A percentile compares a stretch with the other conserved stretches of the same genome.
Conservation (phyloP, 257 asterid genomes). For the Lycium ferocissimum region DNA sequence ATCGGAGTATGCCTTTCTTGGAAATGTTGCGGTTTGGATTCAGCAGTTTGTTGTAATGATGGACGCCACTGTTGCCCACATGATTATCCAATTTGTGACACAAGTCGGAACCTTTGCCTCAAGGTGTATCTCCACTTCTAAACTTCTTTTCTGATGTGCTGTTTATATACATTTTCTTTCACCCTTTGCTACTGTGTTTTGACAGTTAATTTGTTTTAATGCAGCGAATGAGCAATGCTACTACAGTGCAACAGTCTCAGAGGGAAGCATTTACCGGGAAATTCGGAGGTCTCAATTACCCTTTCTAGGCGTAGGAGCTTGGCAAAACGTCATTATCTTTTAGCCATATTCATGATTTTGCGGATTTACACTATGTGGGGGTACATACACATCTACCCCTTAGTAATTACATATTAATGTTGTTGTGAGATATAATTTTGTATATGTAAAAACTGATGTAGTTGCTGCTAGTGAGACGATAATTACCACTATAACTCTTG, state of each 20-base stretch:
- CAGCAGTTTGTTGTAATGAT: conserved; percentile 85
- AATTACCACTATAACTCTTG: neutral
- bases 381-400: neutral
- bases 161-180: neutral
- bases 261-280: conserved; percentile 44
- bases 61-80: conserved; percentile 71
- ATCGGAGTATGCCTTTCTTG: conserved; percentile 80
- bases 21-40: conserved; percentile 76
- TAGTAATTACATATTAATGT: neutral
- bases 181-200: conserved; percentile 7
- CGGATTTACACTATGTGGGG: neutral
- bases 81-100: conserved; percentile 82
- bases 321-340: neutral
- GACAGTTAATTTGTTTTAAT: conserved; percentile 30
- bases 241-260: conserved; percentile 51
- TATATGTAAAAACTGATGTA: neutral
- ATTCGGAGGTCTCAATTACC: conserved; percentile 35
- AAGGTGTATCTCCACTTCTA: conserved; percentile 52
- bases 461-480: neutral
- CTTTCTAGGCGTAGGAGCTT: conserved; percentile 12
- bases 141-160: neutral
- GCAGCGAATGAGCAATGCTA: conserved; percentile 69
- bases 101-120: conserved; percentile 60
- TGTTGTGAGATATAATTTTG: neutral
- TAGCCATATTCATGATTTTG: neutral